These are phyloP conservation scores for Schizonepeta tenuifolia DNA, from an alignment of 257 asterid species.

Conservation along the genomic window DNA sequence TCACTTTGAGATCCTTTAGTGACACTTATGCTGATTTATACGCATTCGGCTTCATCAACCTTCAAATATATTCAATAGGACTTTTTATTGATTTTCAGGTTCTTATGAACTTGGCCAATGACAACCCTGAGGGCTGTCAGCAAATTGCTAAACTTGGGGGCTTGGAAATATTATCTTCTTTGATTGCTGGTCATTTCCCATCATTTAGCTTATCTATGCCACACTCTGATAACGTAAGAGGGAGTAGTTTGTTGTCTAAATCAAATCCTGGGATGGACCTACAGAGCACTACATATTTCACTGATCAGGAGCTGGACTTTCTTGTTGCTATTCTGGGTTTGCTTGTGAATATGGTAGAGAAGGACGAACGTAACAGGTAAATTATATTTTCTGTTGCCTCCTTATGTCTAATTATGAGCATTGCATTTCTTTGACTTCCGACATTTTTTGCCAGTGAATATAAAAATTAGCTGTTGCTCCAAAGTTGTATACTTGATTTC, in stretches of 20 bases:
- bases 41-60: background rate
- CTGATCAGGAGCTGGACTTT: conserved; percentile 76
- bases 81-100: conserved; percentile 51
- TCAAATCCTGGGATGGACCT: conserved; percentile 41
- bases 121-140: conserved; percentile 71
- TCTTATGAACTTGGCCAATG: conserved; percentile 80
- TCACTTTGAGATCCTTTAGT: background rate
- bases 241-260: conserved; percentile 37
- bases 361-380: conserved; percentile 70
- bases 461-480: conserved; percentile 8
- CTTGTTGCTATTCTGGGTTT: conserved; percentile 86
- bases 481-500: background rate
- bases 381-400: conserved; percentile 21
- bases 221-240: conserved; percentile 31
- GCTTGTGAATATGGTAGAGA: conserved; percentile 86
- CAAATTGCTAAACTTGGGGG: conserved; percentile 77
- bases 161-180: conserved; percentile 63
- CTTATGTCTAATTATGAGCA: background rate
- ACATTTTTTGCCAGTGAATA: conserved; percentile 4
- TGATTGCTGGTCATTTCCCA: conserved; percentile 70
- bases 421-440: background rate
- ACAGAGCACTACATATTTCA: conserved; percentile 44
- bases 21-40: conserved; percentile 11
- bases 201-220: conserved; percentile 46
- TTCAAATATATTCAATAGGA: conserved; percentile 13